Conservation (phyloP, 2,329 filamentous ascomycete genomes). For the Zarea fungicola region DNA sequence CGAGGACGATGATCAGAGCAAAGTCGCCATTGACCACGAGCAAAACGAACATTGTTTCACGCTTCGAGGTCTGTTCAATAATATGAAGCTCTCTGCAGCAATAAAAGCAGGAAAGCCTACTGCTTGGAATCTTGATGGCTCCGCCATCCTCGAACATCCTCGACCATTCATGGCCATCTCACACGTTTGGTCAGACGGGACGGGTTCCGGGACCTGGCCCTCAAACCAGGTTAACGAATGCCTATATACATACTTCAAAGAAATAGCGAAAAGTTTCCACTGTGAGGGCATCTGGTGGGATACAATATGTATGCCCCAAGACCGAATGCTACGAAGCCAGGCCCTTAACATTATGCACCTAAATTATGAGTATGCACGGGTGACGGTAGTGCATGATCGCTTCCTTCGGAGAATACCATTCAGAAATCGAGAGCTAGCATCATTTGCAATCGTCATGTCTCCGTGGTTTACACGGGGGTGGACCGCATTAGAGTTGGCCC, state of each 20-base stretch:
- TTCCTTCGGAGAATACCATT: constrained; percentile 11
- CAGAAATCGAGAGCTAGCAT: constrained; percentile 9
- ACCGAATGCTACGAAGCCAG: constrained; percentile 14
- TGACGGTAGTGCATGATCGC: constrained; percentile 20
- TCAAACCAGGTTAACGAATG: constrained; percentile 23
- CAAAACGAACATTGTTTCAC: not conserved
- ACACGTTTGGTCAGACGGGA: constrained; percentile 27
- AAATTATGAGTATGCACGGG: constrained; percentile 20
- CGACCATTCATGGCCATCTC: constrained; percentile 24
- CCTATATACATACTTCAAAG: constrained; percentile 20
- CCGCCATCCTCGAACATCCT: not conserved
- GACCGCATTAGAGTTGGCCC: constrained; percentile 20
- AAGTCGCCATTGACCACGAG: not conserved
- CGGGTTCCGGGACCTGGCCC: constrained; percentile 19
- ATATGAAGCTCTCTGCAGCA: not conserved
- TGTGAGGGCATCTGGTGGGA: constrained; percentile 29
- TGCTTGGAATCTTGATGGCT: not conserved
- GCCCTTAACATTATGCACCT: constrained; percentile 21
- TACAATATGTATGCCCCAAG: constrained; percentile 23
- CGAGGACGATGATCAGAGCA: not conserved
- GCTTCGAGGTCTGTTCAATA: not conserved
- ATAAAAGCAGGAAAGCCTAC: not conserved
- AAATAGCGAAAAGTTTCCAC: constrained; percentile 17
- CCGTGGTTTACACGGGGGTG: constrained; percentile 21
- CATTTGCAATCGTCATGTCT: constrained; percentile 19